These are phyloP conservation scores for Bipolaris victoriae DNA, from an alignment of 2,329 filamentous ascomycete species.

Conservation along the genomic window DNA sequence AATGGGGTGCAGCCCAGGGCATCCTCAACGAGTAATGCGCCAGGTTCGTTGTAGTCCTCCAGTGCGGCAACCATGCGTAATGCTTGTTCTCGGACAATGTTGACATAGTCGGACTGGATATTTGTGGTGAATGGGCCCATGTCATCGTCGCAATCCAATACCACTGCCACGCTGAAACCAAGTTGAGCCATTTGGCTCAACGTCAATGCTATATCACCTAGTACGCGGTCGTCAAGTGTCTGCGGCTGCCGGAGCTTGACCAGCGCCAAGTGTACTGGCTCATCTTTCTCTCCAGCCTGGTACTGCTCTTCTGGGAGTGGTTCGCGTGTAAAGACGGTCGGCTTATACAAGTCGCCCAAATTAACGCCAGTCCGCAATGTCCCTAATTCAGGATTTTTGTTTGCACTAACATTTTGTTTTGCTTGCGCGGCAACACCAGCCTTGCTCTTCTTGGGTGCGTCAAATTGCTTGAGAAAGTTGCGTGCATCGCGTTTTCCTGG, in stretches of 20 bases:
- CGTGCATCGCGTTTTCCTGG: slow-evolving; percentile 93
- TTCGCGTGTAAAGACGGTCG: slow-evolving; percentile 64
- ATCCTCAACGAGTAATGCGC: slow-evolving; percentile 71
- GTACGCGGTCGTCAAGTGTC: slow-evolving; percentile 68
- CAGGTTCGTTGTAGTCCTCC: slow-evolving; percentile 70
- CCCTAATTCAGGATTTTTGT: slow-evolving; percentile 40
- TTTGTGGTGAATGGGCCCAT: slow-evolving; percentile 38
- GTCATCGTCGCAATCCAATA: slow-evolving; percentile 72
- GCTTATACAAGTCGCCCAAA: slow-evolving; percentile 65
- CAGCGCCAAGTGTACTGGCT: slow-evolving; percentile 76
- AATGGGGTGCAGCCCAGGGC: slow-evolving; percentile 51
- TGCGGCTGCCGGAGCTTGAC: slow-evolving; percentile 83
- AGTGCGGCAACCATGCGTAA: slow-evolving; percentile 77
- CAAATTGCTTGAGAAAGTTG: slow-evolving; percentile 88
- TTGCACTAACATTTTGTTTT: slow-evolving; percentile 26
- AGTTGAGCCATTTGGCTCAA: slow-evolving; percentile 81
- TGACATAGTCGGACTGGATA: slow-evolving; percentile 47
- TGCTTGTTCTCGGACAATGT: slow-evolving; percentile 66
- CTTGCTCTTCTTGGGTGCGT: slow-evolving; percentile 41
- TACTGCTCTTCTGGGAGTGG: slow-evolving; percentile 49
- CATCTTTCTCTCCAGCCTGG: slow-evolving; percentile 33
- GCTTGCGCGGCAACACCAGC: slow-evolving; percentile 12
- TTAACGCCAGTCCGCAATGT: slow-evolving; percentile 61
- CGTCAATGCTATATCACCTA: slow-evolving; percentile 81
- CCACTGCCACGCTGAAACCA: slow-evolving; percentile 80